Base-by-base conservation (phyloP, 2,329 filamentous ascomycete genomes). In the Claviceps cyperi region DNA sequence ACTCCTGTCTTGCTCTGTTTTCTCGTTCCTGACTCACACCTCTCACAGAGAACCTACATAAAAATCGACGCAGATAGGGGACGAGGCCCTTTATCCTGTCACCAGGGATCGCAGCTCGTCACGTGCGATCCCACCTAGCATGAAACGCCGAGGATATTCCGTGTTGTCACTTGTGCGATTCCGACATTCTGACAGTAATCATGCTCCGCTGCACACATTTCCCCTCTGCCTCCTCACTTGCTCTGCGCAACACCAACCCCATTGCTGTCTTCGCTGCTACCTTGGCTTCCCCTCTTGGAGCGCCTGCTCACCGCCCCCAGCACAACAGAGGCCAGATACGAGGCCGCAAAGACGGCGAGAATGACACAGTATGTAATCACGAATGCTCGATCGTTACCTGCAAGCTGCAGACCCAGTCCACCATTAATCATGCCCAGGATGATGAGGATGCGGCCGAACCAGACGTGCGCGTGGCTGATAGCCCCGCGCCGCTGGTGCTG, bases 381-480 rank as follows among this genome's bases (percentile, higher is more conserved):
- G 43, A 73, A 71, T 11, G 61, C 58, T 2, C 53, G 62, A 1
- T 63, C 55, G 1, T 71, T 69, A 15, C 56, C 54, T 1, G 75
- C 68, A 15, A 81, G 66, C 54, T 72, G 53, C 28, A 84, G 64
- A 3, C 81, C 81, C 4, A 84, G 62, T 0, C 80, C 81, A 50
- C 80, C 81, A 57, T 84, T 84, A 56, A 83, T 60, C 43, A 83
- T 68, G 24, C 77, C 80, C 2, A 83, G 59, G 17, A 76, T 50
- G 54, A 84, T 75, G 43, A 83, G 61, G 1, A 66, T 57, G 17
- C 80, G 73, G 13, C 81, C 81, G 57, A 73, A 80, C 77, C 78
- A 83, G 55, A 81, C 74, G 59, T 84, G 81, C 1, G 67, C 59
- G 55, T 81, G 64, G 54, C 76, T 79, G 53, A 81, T 59, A 40